phyloP scores from a whole-genome alignment of 352 stramenopile genomes.

The Pythium vanterpoolii region DNA sequence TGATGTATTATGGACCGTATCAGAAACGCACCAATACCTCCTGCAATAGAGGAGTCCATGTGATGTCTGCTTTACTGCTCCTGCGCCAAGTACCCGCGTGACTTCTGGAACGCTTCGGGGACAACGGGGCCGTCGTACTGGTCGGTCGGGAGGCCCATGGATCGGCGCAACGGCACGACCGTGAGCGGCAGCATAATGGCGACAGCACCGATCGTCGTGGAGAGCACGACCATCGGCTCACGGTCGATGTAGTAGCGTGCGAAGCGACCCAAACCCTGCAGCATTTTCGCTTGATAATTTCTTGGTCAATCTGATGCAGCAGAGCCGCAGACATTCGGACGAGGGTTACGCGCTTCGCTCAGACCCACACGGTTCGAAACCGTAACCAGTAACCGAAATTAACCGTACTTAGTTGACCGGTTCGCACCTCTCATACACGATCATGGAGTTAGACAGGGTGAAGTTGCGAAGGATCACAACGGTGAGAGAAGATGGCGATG shows the following conservation, averaged over 20 bases:
- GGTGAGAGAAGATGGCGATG: not conserved
- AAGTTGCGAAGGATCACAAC: slow-evolving; percentile 7
- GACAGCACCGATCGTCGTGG: slow-evolving; percentile 69
- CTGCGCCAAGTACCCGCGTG: slow-evolving; percentile 59
- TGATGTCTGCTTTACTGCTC: slow-evolving; percentile 31
- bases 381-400: not conserved
- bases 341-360: not conserved
- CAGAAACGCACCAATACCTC: not conserved
- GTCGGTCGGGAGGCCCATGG: slow-evolving; percentile 81
- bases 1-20: not conserved
- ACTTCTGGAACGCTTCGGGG: slow-evolving; percentile 70
- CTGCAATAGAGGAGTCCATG: too few species aligned
- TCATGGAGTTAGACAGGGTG: slow-evolving; percentile 22
- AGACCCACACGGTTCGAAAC: not conserved
- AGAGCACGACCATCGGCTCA: slow-evolving; percentile 85
- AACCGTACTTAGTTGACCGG: slow-evolving; percentile 18
- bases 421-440: not conserved
- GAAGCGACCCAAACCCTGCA: slow-evolving; percentile 55
- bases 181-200: slow-evolving; percentile 66
- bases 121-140: slow-evolving; percentile 88
- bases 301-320: not conserved
- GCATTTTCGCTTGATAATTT: slow-evolving; percentile 11
- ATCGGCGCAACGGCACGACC: slow-evolving; percentile 81
- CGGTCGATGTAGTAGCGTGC: slow-evolving; percentile 82
- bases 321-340: slow-evolving; percentile 8